Evolutionary conservation across 495 filamentous ascomycete species (phyloP).

Genomic region (Daldinia concentrica): DNA sequence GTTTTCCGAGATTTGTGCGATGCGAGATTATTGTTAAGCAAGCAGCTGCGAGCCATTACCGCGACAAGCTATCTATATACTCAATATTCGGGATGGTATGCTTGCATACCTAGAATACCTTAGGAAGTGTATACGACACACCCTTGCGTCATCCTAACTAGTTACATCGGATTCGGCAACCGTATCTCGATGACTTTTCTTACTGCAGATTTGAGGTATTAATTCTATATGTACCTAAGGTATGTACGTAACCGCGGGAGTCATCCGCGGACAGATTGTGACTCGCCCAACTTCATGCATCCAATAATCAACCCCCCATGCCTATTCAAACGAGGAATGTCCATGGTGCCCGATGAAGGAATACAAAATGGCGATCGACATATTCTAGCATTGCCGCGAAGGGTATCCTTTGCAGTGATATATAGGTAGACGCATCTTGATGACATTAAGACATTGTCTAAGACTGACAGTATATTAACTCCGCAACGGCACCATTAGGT

Average conservation of each 20-base stretch:
- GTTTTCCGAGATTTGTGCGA: background rate
- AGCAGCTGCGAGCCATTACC: background rate
- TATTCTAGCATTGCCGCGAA: background rate
- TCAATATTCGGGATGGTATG: background rate
- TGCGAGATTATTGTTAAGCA: background rate
- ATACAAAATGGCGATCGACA: constrained; percentile 2
- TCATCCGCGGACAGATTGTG: constrained; percentile 12
- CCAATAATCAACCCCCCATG: background rate
- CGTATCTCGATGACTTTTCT: constrained; percentile 1
- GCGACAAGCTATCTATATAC: background rate
- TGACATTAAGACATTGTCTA: background rate
- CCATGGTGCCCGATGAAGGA: background rate
- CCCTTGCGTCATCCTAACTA: background rate
- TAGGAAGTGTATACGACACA: background rate
- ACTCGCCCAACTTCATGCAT: background rate
- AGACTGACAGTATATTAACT: background rate
- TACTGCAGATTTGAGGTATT: background rate
- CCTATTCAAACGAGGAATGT: background rate
- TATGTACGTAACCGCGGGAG: constrained; percentile 20
- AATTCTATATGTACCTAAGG: background rate
- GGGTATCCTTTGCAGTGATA: background rate
- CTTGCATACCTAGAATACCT: constrained; percentile 8
- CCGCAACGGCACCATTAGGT: constrained; percentile 3
- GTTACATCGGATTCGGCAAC: constrained; percentile 1
- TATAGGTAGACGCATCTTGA: background rate